Evolutionary conservation across 2,329 filamentous ascomycete species (phyloP).

Genomic region (Daldinia eschscholtzii): DNA sequence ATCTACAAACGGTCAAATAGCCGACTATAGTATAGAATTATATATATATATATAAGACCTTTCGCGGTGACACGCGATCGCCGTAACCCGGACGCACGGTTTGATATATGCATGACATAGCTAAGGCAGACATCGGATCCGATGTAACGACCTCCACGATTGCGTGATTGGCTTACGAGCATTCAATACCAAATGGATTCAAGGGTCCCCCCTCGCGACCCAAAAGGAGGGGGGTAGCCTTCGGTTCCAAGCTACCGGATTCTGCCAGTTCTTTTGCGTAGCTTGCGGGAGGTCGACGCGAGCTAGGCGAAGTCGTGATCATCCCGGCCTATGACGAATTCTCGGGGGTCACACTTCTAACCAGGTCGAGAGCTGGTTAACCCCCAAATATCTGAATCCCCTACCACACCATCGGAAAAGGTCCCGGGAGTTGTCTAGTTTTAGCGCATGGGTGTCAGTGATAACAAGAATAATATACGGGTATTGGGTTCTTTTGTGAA

Average conservation of each 20-base stretch:
- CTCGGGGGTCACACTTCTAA: constrained; percentile 25
- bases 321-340: constrained; percentile 43
- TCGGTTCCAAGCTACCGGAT: constrained; percentile 37
- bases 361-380: constrained; percentile 34
- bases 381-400: constrained; percentile 11
- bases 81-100: constrained; percentile 22
- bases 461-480: constrained; percentile 10
- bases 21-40: constrained; percentile 13
- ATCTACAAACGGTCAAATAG: constrained; percentile 11
- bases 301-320: constrained; percentile 42
- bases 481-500: constrained; percentile 9
- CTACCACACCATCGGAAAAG: constrained; percentile 23
- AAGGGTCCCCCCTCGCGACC: constrained; percentile 2
- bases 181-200: constrained; percentile 33
- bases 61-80: constrained; percentile 18
- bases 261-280: constrained; percentile 4
- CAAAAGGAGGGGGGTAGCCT: constrained; percentile 15
- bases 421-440: constrained; percentile 8
- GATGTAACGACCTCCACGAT: constrained; percentile 36
- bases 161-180: constrained; percentile 34
- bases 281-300: constrained; percentile 15
- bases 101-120: constrained; percentile 35
- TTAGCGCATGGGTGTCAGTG: constrained; percentile 9
- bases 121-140: constrained; percentile 28
- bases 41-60: neutral